A percentile compares a stretch with the other conserved stretches of the same genome.
phyloP scores from a whole-genome alignment of 345 rosid genomes.

The Eucalyptus sp. region DNA sequence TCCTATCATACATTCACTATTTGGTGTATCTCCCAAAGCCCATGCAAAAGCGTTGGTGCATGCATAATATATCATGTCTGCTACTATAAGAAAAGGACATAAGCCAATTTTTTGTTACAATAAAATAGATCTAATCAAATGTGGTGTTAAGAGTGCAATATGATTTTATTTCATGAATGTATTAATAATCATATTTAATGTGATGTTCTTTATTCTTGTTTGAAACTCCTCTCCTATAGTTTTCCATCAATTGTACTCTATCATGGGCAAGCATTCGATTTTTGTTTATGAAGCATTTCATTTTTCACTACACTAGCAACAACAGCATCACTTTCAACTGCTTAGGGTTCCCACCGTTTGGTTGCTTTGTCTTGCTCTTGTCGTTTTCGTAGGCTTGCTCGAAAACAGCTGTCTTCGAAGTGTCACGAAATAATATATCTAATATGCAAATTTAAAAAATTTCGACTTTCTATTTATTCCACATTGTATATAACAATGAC shows the following conservation, averaged over 20 bases:
- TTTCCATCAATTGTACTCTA: not conserved
- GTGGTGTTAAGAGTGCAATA: not conserved
- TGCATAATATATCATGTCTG: not conserved
- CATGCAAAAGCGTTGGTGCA: fast-evolving
- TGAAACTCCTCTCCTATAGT: not conserved
- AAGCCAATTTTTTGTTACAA: not conserved
- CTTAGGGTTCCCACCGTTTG: not conserved
- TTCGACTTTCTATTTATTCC: not conserved
- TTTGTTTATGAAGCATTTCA: not conserved
- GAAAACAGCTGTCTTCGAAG: not conserved
- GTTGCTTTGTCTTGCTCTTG: not conserved
- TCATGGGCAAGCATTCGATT: not conserved
- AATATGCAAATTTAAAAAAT: not conserved
- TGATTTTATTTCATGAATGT: not conserved
- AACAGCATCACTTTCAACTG: not conserved
- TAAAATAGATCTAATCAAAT: not conserved
- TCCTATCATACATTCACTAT: not conserved
- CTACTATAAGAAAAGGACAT: not conserved
- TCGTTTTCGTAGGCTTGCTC: not conserved
- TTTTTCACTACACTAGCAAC: not conserved
- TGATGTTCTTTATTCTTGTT: not conserved
- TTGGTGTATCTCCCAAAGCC: not conserved
- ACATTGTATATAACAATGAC: not conserved
- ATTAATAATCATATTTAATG: not conserved
- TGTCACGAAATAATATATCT: not conserved